Evolutionary conservation across 352 stramenopile species (phyloP).

Genomic region (Phytophthora sp.): DNA sequence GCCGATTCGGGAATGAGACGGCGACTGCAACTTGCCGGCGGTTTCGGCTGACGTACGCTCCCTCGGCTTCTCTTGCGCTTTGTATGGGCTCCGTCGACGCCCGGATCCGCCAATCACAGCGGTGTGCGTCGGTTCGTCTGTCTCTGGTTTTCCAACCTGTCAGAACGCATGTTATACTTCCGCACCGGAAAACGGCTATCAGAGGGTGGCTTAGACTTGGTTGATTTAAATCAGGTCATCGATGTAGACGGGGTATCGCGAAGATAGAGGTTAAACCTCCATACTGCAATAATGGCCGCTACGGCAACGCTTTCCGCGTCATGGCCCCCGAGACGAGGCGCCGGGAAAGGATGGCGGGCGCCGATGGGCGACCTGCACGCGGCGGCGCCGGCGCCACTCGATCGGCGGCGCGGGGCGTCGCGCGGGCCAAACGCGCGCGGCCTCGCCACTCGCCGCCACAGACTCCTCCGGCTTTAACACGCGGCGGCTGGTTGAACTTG

Average conservation of each 20-base stretch:
- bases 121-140: slow-evolving; percentile 20
- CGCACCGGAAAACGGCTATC: slow-evolving; percentile 9
- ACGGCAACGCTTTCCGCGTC: slow-evolving; percentile 22
- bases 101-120: slow-evolving; percentile 3
- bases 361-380: neutral
- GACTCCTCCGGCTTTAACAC: too few species aligned
- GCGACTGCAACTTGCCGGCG: slow-evolving; percentile 10
- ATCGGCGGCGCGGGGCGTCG: neutral
- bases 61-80: neutral
- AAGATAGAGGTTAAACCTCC: neutral
- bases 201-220: neutral
- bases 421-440: neutral
- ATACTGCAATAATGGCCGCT: neutral
- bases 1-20: neutral
- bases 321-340: slow-evolving; percentile 5
- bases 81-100: slow-evolving; percentile 5
- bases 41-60: neutral
- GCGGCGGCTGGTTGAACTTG: neutral
- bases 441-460: neutral
- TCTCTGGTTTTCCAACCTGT: slow-evolving; percentile 5
- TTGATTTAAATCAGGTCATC: neutral
- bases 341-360: neutral
- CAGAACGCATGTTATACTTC: slow-evolving; percentile 1
- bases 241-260: neutral
- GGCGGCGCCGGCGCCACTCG: slow-evolving; percentile 1